Evolutionary conservation across 306 rosid species (phyloP).

Genomic region (Macrotyloma uniflorum): DNA sequence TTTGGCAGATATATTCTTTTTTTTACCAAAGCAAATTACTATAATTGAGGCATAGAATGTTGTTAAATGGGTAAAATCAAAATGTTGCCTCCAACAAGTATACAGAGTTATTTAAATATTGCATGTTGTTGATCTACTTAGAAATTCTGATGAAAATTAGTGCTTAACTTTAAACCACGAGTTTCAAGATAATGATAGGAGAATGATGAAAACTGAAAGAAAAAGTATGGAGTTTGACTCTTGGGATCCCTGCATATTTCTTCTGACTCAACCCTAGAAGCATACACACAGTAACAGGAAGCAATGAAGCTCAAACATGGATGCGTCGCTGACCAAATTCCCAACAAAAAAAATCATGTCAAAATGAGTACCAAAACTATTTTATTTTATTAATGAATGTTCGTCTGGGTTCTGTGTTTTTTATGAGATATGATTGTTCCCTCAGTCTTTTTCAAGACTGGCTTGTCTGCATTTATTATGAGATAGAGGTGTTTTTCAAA

Average conservation of each 20-base stretch:
- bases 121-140: background rate
- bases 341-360: background rate
- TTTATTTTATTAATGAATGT: background rate
- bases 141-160: background rate
- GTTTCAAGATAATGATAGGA: background rate
- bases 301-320: background rate
- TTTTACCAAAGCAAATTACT: background rate
- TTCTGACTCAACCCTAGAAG: conserved; percentile 1
- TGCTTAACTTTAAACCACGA: background rate
- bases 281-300: conserved; percentile 4
- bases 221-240: background rate
- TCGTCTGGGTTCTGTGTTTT: background rate
- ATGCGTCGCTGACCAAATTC: background rate
- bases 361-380: background rate
- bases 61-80: background rate
- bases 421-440: background rate
- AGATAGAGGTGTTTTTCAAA: background rate
- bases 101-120: background rate
- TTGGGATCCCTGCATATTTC: conserved; percentile 2
- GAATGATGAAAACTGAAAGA: background rate
- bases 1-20: conserved; percentile 48
- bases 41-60: conserved; percentile 28
- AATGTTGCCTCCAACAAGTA: background rate
- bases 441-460: background rate
- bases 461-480: background rate